These are phyloP conservation scores for Eutypa lata DNA, from an alignment of 2,329 filamentous ascomycete species.

Conservation along the genomic window DNA sequence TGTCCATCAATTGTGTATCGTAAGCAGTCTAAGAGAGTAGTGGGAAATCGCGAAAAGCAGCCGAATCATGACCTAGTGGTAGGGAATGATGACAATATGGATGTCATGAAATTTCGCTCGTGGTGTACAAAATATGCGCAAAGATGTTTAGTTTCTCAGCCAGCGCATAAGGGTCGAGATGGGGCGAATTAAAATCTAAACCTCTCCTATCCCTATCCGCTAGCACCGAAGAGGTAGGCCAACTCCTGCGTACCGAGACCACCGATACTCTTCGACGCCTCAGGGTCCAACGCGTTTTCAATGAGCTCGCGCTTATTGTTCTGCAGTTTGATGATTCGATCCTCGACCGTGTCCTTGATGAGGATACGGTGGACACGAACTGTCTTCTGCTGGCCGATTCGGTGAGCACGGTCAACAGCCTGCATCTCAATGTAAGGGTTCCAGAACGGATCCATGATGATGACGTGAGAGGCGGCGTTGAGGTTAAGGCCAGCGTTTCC, in stretches of 20 bases:
- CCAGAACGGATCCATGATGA: slow-evolving; percentile 92
- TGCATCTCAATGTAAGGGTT: slow-evolving; percentile 93
- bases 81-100: too few relatives aligned
- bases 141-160: too few relatives aligned
- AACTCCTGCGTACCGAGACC: slow-evolving; percentile 66
- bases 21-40: too few relatives aligned
- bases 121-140: too few relatives aligned
- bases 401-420: slow-evolving; percentile 84
- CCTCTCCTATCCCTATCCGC: background rate
- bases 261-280: slow-evolving; percentile 62
- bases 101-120: too few relatives aligned
- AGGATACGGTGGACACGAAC: slow-evolving; percentile 81
- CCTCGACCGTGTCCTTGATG: slow-evolving; percentile 76
- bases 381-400: slow-evolving; percentile 73
- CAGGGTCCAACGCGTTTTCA: slow-evolving; percentile 75
- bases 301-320: slow-evolving; percentile 76
- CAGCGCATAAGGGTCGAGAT: too few relatives aligned
- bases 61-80: too few relatives aligned
- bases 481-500: slow-evolving; percentile 86
- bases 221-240: slow-evolving; percentile 64
- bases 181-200: too few relatives aligned
- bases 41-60: too few relatives aligned
- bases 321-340: slow-evolving; percentile 77
- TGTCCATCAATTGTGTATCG: too few relatives aligned
- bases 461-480: slow-evolving; percentile 76